Conservation (phyloP, 2,329 filamentous ascomycete species). For the Pyrenophora tritici-repentis region DNA sequence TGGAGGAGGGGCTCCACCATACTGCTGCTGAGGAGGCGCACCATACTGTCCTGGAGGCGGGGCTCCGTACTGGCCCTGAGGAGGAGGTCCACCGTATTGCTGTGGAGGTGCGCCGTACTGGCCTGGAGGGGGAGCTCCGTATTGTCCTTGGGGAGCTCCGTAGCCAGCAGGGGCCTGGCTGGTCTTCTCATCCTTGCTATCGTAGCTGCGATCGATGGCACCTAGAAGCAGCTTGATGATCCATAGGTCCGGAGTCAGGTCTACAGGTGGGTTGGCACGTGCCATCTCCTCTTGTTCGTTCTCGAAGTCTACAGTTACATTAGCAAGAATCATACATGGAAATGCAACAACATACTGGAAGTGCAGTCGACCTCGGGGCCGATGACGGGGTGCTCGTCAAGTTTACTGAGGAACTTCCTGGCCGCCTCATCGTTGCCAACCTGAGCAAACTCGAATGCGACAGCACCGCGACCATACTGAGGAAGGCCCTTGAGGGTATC, state of each 20-base stretch:
- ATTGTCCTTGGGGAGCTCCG: slow-evolving; percentile 39
- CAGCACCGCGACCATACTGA: slow-evolving; percentile 61
- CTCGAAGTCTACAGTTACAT: slow-evolving; percentile 60
- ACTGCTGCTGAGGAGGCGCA: slow-evolving; percentile 6
- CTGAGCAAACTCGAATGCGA: slow-evolving; percentile 71
- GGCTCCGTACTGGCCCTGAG: slow-evolving; percentile 23
- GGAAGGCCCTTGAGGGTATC: slow-evolving; percentile 53
- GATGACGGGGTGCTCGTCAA: slow-evolving; percentile 67
- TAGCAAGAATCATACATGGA: slow-evolving; percentile 1
- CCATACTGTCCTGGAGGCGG: slow-evolving; percentile 25
- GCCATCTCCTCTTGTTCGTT: slow-evolving; percentile 71
- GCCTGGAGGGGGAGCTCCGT: slow-evolving; percentile 29
- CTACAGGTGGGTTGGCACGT: slow-evolving; percentile 63
- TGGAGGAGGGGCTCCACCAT: slow-evolving; percentile 8
- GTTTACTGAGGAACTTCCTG: slow-evolving; percentile 65
- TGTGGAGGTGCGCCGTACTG: slow-evolving; percentile 22
- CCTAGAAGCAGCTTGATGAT: slow-evolving; percentile 70
- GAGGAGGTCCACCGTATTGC: slow-evolving; percentile 22
- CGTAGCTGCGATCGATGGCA: slow-evolving; percentile 68
- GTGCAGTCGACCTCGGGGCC: slow-evolving; percentile 69
- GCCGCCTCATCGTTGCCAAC: slow-evolving; percentile 70
- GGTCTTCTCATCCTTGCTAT: slow-evolving; percentile 66
- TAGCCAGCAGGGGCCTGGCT: slow-evolving; percentile 45
- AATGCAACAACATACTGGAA: slow-evolving; percentile 59
- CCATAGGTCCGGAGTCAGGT: slow-evolving; percentile 69